Base-by-base conservation (phyloP, 306 rosid genomes). In the Lotus japonicus region DNA sequence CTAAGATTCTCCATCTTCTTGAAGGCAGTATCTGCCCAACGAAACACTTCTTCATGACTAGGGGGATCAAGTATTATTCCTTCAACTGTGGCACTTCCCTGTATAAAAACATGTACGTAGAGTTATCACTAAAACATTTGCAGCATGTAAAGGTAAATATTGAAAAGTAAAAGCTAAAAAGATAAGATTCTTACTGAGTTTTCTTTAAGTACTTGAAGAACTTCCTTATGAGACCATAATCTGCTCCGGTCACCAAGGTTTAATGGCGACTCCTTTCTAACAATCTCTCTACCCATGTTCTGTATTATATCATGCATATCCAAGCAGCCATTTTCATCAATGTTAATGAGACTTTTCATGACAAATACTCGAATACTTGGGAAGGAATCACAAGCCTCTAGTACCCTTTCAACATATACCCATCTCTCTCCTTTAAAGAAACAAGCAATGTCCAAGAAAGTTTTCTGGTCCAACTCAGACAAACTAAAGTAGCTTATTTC, bases 401-500 rank as follows among this genome's bases (percentile, higher is more conserved):
- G 17, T 7, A 77, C 19, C 38, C 64, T 49, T 38, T 56, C 11
- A 46, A 77, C 55, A 48, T 71, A 63, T 7, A 54, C 62, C 56
- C 17, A 13, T 7, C 5, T 44, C 12, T 55, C 45, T 1, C 66
- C 55, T 56, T 35, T 23, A 11, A 76, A 68, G 23, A 76, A 76
- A 13, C 76, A 68, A 41, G 76, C 71, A n/a, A 76, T 43, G 18
- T 76, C 77, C 2, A 77, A 16, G 41, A 77, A 70, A 45, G 16
- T 21, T 16, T 57, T 28, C 36, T 57, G 45, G 14, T 70, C 57
- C 46, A 57, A 15, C 1, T 14, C 44, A 15, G 4, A 4, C 6
- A 70, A n/a, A 58, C 59, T 44, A 0, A 35, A 0, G 38, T 58
- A 70, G 41, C 72, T 77, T 71, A 56, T 11, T 70, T 46, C 49